Conservation (phyloP, 257 asterid genomes). For the Marsdenia floribunda region DNA sequence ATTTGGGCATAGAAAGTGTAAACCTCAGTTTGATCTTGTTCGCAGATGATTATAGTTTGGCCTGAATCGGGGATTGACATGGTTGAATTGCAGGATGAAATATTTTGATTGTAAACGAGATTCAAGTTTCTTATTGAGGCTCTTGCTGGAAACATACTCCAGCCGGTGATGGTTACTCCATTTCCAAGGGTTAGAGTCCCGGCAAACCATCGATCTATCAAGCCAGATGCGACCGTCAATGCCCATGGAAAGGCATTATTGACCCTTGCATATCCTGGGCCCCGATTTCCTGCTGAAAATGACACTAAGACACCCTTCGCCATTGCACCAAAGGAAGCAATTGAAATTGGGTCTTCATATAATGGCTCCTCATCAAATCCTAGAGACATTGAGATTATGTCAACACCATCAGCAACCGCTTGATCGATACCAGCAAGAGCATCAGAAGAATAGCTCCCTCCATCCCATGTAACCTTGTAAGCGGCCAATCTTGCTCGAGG, state of each 20-base stretch:
- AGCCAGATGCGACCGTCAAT: conserved; percentile 25
- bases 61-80: conserved; percentile 32
- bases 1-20: neutral
- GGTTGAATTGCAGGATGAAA: conserved; percentile 40
- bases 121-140: conserved; percentile 31
- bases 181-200: conserved; percentile 36
- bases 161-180: conserved; percentile 27
- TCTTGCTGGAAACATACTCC: conserved; percentile 41
- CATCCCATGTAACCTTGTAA: conserved; percentile 27
- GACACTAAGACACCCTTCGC: conserved; percentile 36
- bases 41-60: conserved; percentile 3
- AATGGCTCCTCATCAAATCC: conserved; percentile 17
- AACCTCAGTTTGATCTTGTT: neutral
- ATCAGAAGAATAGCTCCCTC: conserved; percentile 34
- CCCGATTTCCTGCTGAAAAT: conserved; percentile 29
- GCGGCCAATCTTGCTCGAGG: conserved; percentile 38
- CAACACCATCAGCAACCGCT: conserved; percentile 47
- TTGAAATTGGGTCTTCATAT: conserved; percentile 33
- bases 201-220: conserved; percentile 32
- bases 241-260: conserved; percentile 43
- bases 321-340: conserved; percentile 40
- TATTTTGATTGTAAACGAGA: conserved; percentile 31
- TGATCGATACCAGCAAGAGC: conserved; percentile 52
- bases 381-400: conserved; percentile 37
- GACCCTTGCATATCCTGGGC: conserved; percentile 1